Conservation (phyloP, 1,284 basidiomycete species). For the Malassezia brasiliensis region DNA sequence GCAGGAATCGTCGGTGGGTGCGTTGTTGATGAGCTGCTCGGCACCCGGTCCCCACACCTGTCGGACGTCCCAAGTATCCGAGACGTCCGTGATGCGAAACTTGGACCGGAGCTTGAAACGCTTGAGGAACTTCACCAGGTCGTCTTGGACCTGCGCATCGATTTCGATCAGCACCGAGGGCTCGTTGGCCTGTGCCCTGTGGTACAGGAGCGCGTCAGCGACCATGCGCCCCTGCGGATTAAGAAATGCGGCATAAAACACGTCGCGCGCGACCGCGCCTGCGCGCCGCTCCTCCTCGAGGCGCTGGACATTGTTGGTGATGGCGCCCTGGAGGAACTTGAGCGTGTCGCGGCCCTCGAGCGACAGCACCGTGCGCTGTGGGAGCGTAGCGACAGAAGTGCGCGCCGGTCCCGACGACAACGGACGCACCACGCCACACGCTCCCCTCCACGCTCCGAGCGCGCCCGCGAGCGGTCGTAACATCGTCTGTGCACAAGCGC, state of each 20-base stretch:
- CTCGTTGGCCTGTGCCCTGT: conserved; percentile 5
- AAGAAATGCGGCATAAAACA: conserved; percentile 69
- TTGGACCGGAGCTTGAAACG: conserved; percentile 81
- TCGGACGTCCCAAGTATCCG: conserved; percentile 67
- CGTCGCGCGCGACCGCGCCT: conserved; percentile 45
- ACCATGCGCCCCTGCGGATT: conserved; percentile 88
- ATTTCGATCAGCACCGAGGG: conserved; percentile 65
- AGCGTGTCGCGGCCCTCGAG: conserved; percentile 71
- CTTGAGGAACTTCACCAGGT: conserved; percentile 62
- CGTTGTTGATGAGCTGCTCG: not conserved
- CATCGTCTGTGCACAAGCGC: conserved; percentile 4
- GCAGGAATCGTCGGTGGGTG: not conserved
- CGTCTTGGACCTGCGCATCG: conserved; percentile 53
- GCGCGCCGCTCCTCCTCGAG: conserved; percentile 25
- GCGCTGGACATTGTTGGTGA: conserved; percentile 55
- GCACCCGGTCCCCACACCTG: conserved; percentile 60
- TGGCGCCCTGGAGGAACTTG: conserved; percentile 78
- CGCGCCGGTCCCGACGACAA: not conserved
- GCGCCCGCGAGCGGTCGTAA: not conserved
- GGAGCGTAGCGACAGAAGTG: not conserved
- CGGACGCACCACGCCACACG: not conserved
- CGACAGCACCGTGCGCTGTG: conserved; percentile 43
- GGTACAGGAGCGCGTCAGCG: conserved; percentile 77
- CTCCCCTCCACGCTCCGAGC: not conserved
- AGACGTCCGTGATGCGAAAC: conserved; percentile 66